phyloP scores from a whole-genome alignment of 305 asterid genomes.

The Vinca major region DNA sequence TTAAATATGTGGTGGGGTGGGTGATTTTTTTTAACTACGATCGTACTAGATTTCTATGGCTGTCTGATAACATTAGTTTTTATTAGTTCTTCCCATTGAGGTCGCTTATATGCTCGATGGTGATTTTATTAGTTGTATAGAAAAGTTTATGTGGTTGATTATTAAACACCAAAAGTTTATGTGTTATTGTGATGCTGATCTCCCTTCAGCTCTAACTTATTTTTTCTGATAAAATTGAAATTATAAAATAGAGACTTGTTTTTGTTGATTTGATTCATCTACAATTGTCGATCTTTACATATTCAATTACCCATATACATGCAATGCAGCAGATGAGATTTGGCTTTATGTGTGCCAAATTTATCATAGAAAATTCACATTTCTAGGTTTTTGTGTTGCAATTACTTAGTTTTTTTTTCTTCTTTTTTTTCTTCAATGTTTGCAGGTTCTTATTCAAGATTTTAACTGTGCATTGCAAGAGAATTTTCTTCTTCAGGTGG shows the following conservation, averaged over 20 bases:
- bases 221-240: background rate
- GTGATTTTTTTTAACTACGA: background rate
- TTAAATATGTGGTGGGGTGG: background rate
- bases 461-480: conserved; percentile 97
- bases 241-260: background rate
- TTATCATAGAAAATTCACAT: background rate
- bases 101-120: background rate
- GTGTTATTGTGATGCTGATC: background rate
- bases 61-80: background rate
- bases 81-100: background rate
- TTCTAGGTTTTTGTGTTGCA: background rate
- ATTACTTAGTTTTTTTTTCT: conserved; percentile 18
- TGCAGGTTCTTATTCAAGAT: conserved; percentile 82
- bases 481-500: conserved; percentile 90
- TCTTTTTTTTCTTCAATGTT: conserved; percentile 18
- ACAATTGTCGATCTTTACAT: background rate
- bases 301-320: background rate
- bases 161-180: background rate
- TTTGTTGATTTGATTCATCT: background rate
- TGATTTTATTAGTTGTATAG: background rate
- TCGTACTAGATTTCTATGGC: background rate
- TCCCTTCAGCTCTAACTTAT: background rate
- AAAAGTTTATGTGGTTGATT: background rate
- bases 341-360: background rate
- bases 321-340: background rate